Evolutionary conservation across 2,329 filamentous ascomycete species (phyloP).

Genomic region (Stachybotrys elegans): DNA sequence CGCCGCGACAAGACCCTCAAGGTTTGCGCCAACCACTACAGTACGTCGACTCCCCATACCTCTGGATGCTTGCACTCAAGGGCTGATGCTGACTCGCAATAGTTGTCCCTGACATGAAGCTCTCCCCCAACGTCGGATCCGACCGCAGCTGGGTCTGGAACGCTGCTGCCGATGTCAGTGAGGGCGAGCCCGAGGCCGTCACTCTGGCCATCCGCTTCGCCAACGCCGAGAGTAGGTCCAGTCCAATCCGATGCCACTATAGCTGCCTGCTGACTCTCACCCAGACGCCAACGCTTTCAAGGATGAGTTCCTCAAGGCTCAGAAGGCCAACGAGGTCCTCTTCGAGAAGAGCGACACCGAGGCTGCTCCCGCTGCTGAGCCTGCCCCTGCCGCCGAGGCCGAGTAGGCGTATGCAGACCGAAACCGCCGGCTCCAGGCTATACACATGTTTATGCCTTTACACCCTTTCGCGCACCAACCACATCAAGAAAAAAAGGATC

Average conservation of each 20-base stretch:
- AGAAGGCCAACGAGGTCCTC: slow-evolving; percentile 89
- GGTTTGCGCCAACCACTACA: slow-evolving; percentile 99
- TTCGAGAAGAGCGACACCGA: slow-evolving; percentile 50
- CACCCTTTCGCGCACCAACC: no score
- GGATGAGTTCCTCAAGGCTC: slow-evolving; percentile 93
- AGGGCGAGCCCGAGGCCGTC: slow-evolving; percentile 93
- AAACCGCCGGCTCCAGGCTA: not conserved
- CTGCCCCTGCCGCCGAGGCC: not conserved
- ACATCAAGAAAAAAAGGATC: no score
- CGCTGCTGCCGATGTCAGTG: slow-evolving; percentile 92
- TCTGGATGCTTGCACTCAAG: not conserved
- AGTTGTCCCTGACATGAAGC: slow-evolving; percentile 99
- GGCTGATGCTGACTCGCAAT: not conserved
- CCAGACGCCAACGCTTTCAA: slow-evolving; percentile 95
- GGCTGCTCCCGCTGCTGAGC: slow-evolving; percentile 10
- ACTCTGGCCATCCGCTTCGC: slow-evolving; percentile 96
- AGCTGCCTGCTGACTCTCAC: slow-evolving; percentile 11
- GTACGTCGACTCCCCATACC: slow-evolving; percentile 47
- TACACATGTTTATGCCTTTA: slow-evolving; percentile 10
- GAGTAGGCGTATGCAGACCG: slow-evolving; percentile 4
- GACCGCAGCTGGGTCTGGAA: slow-evolving; percentile 99
- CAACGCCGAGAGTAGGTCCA: slow-evolving; percentile 85
- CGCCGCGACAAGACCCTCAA: slow-evolving; percentile 99
- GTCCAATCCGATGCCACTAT: not conserved
- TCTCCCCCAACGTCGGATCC: slow-evolving; percentile 94